Conservation (phyloP, 148 eudicot genomes). For the Chenopodium formosanum region DNA sequence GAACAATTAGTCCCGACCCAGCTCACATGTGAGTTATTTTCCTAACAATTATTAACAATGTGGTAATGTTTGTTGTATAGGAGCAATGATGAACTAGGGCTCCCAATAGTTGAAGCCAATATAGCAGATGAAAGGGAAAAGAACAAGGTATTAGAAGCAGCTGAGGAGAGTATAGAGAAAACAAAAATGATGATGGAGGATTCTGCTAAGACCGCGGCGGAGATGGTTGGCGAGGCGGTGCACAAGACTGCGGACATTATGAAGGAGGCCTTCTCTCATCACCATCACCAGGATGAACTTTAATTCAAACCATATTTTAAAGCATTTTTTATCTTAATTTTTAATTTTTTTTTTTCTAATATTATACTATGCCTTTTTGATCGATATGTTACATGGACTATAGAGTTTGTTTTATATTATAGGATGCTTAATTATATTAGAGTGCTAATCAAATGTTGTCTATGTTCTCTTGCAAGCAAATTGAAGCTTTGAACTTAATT, state of each 20-base stretch:
- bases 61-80: not conserved
- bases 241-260: slow-evolving; percentile 22
- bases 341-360: too few species aligned
- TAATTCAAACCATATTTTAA: not conserved
- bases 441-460: too few species aligned
- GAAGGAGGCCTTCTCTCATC: slow-evolving; percentile 10
- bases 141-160: slow-evolving; percentile 29
- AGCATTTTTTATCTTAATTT: too few species aligned
- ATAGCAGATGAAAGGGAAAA: not conserved
- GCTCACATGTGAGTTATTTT: too few species aligned
- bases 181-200: slow-evolving; percentile 32
- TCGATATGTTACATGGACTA: too few species aligned
- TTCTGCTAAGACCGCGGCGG: slow-evolving; percentile 32
- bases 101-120: not conserved
- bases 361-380: too few species aligned
- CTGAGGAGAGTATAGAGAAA: slow-evolving; percentile 34
- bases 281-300: slow-evolving; percentile 10
- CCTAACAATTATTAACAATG: too few species aligned
- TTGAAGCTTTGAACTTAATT: too few species aligned
- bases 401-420: too few species aligned
- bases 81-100: not conserved
- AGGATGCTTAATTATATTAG: too few species aligned
- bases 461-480: too few species aligned
- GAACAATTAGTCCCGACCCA: too few species aligned
- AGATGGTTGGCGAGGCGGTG: slow-evolving; percentile 26